These are phyloP conservation scores for Sugiyamaella grinbergsii DNA, from an alignment of 1,139 yeast genomes.

Conservation along the genomic window DNA sequence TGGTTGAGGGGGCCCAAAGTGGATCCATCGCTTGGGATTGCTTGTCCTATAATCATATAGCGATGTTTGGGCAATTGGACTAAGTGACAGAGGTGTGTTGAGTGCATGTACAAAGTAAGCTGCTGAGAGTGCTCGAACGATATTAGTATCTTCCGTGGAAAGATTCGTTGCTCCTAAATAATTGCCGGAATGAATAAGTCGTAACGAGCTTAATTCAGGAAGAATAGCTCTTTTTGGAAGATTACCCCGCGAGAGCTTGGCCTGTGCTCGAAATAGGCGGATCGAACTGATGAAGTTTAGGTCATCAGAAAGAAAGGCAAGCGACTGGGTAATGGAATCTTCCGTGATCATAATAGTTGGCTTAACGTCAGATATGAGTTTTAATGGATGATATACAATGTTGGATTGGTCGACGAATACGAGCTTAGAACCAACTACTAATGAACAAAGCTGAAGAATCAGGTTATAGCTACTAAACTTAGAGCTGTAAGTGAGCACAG, in stretches of 20 bases:
- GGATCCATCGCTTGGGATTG: conserved; percentile 26
- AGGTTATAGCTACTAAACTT: conserved; percentile 36
- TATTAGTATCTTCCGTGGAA: conserved; percentile 37
- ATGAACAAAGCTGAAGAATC: conserved; percentile 39
- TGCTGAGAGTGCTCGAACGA: conserved; percentile 42
- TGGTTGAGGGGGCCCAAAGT: conserved; percentile 43
- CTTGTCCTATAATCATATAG: conserved; percentile 42
- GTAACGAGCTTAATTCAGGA: conserved; percentile 34
- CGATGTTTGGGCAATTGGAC: conserved; percentile 44
- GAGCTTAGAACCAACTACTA: conserved; percentile 37
- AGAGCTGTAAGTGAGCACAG: conserved; percentile 39
- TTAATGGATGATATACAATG: conserved; percentile 32
- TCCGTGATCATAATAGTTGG: conserved; percentile 41
- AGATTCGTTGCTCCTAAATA: conserved; percentile 25
- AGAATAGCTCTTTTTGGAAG: conserved; percentile 34
- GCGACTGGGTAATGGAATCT: conserved; percentile 37
- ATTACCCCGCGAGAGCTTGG: conserved; percentile 33
- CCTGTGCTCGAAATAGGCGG: conserved; percentile 31
- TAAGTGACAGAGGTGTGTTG: conserved; percentile 36
- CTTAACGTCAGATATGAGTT: conserved; percentile 25
- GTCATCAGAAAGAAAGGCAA: conserved; percentile 29
- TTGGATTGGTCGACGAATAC: conserved; percentile 36
- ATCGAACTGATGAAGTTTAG: conserved; percentile 26
- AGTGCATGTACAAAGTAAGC: conserved; percentile 42
- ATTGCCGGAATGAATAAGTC: conserved; percentile 37